Base-by-base conservation (phyloP, 768 basidiomycete species). In the Mycena metata region DNA sequence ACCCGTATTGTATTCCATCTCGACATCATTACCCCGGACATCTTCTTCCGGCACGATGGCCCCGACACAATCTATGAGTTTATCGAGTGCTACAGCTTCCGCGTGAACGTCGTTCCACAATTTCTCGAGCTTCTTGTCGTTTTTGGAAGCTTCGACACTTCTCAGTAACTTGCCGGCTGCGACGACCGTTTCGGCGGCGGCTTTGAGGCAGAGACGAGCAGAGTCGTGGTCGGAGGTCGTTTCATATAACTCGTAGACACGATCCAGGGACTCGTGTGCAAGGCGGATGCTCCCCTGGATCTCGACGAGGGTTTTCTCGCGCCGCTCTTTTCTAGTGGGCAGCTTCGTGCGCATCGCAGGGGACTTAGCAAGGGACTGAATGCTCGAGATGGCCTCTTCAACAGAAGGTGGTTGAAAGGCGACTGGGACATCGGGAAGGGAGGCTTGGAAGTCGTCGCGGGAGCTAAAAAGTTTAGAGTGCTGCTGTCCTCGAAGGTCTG, bases 381-480 rank as follows among this genome's bases (percentile, higher is more conserved):
- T 51, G 52, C 62, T 69, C 41, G 64, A 16, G 30, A 61, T 43
- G 30, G 52, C 58, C 9, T 66, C 64, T 60, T 26, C n/a, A n/a
- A n/a, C n/a, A n/a, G 64, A 69, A 51, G 23, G 19, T 21, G 64
- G 63, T 45, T 60, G 59, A 36, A 30, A 30, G 30, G 30, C 30
- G 30, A 30, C 3, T 30, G 30, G 30, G 30, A 54, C 49, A 46
- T 67, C 43, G 57, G 56, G 45, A 33, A 62, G 30, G 60, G 64
- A 57, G 42, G 9, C 49, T 36, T 67, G 59, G 33, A 67, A 63
- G 45, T 58, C 65, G 43, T 59, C 49, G n/a, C 49, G 43, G 35
- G 67, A 54, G 61, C 67, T 69, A 43, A 69, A 69, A 43, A 69
- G 67, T 49, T 47, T 45, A 42, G 67, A 69, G 35, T 69, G 56